Base-by-base conservation (phyloP, 768 basidiomycete species). In the Leccinum incarnatum region DNA sequence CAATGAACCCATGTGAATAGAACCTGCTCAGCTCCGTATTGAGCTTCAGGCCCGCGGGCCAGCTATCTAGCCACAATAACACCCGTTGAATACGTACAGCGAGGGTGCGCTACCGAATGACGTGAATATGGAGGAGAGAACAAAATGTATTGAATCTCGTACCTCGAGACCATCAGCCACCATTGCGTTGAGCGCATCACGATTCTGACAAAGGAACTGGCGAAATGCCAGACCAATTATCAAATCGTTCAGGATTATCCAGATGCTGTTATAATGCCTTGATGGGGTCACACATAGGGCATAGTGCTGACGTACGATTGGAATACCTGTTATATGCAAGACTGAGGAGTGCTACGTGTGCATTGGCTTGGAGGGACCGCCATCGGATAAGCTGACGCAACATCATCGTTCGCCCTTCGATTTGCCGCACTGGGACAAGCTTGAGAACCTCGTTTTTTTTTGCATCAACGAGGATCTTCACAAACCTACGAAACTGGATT, bases 21-120 rank as follows among this genome's bases (percentile, higher is more conserved):
- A 97, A 89, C 25, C 79, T 77, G 64, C 93, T 92, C n/a, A 99
- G 81, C 65, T 98, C 92, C 0, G 93, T 92, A 67, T 98, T 98
- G 54, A 99, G 85, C 73, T 99, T 99, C 42, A 99, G 76, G 1
- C 97, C 96, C 2, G 88, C 94, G 0, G 96, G 96, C 96, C 96
- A 98, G 60, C 89, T 85, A 70, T 97, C 90, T 12, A 99, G 79
- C 95, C 95, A 98, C 1, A 78, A 65, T 2, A 98, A 77, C 0
- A 81, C 77, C 15, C 76, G 74, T 46, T 82, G 80, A 9, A 89
- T 69, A 51, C 76, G 73, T 57, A 67, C 29, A 40, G 70, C 69
- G 1, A 72, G 62, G 6, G 64, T 58, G 29, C 61, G 59, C 72
- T 74, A 34, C 42, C 56, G 48, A 15, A 19, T 0, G 8, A 19